phyloP scores from a whole-genome alignment of 495 filamentous ascomycete genomes.

The Hypoxylon crocopeplum region DNA sequence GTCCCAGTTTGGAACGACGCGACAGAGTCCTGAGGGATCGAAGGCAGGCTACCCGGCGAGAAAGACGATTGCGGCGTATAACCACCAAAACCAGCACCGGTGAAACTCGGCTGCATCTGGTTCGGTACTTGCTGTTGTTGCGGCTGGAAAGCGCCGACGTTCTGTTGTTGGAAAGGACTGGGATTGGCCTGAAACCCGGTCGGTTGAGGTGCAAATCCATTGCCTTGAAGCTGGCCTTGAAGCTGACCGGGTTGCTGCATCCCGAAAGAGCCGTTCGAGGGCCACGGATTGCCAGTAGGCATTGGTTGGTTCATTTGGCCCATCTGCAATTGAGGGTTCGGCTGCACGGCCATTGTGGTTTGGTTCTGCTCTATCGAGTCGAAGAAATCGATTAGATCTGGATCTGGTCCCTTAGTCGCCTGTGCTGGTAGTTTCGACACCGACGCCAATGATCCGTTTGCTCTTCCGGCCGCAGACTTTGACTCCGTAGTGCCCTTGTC shows the following conservation, averaged over 20 bases:
- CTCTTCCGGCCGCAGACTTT: slow-evolving; percentile 48
- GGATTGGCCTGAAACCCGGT: slow-evolving; percentile 58
- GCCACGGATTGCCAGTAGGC: slow-evolving; percentile 52
- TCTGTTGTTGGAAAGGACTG: slow-evolving; percentile 55
- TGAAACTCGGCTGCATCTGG: slow-evolving; percentile 60
- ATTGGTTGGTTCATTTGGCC: slow-evolving; percentile 43
- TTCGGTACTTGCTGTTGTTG: slow-evolving; percentile 60
- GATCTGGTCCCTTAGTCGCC: slow-evolving; percentile 66
- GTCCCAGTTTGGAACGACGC: slow-evolving; percentile 54
- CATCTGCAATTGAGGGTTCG: slow-evolving; percentile 38
- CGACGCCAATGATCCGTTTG: slow-evolving; percentile 33
- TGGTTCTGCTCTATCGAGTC: slow-evolving; percentile 95
- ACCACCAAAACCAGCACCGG: slow-evolving; percentile 85
- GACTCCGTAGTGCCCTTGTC: slow-evolving; percentile 44
- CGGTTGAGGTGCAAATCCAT: slow-evolving; percentile 56
- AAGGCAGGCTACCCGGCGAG: slow-evolving; percentile 58
- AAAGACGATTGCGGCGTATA: slow-evolving; percentile 73
- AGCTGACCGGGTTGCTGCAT: slow-evolving; percentile 49
- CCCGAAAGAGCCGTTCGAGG: slow-evolving; percentile 43
- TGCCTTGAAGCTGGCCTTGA: slow-evolving; percentile 59
- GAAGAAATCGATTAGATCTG: slow-evolving; percentile 97
- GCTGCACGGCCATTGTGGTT: slow-evolving; percentile 66
- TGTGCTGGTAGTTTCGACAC: slow-evolving; percentile 32
- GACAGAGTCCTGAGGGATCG: slow-evolving; percentile 71
- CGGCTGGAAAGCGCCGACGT: slow-evolving; percentile 55